A percentile compares a stretch with the other conserved stretches of the same genome.
These are phyloP conservation scores for Trypanosoma conorhini DNA, from an alignment of 208 protist genomes.

Conservation along the genomic window DNA sequence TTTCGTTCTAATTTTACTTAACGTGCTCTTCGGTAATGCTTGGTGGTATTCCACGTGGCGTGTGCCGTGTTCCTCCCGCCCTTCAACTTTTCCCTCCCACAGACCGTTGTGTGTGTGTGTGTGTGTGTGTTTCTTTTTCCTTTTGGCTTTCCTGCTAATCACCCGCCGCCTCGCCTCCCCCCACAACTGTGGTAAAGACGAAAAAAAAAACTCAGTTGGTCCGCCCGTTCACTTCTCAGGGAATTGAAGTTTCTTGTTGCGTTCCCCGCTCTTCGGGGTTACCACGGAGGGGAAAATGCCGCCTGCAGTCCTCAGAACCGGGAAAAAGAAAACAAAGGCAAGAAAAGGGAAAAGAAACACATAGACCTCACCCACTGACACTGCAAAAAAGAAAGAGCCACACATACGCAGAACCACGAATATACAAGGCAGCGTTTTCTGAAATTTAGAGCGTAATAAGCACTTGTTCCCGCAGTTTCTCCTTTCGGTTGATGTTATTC, in stretches of 20 bases:
- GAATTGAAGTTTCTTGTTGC: conserved; percentile 1
- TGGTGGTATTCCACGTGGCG: background rate
- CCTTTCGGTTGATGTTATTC: background rate
- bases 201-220: background rate
- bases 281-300: background rate
- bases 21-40: background rate
- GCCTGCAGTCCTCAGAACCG: background rate
- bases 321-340: background rate
- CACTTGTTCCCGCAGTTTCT: background rate
- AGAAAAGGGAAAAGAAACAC: background rate
- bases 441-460: background rate
- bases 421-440: background rate
- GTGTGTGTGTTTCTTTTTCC: background rate
- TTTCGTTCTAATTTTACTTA: too few relatives aligned
- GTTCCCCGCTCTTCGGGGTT: background rate
- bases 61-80: background rate
- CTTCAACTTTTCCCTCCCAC: background rate
- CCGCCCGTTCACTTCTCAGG: background rate
- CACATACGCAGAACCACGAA: too few relatives aligned
- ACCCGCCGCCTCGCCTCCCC: background rate
- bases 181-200: background rate
- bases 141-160: background rate
- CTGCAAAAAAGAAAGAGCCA: background rate
- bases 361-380: background rate
- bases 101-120: background rate